These are phyloP conservation scores for Venturia aucupariae DNA, from an alignment of 2,329 filamentous ascomycete genomes.

Conservation along the genomic window DNA sequence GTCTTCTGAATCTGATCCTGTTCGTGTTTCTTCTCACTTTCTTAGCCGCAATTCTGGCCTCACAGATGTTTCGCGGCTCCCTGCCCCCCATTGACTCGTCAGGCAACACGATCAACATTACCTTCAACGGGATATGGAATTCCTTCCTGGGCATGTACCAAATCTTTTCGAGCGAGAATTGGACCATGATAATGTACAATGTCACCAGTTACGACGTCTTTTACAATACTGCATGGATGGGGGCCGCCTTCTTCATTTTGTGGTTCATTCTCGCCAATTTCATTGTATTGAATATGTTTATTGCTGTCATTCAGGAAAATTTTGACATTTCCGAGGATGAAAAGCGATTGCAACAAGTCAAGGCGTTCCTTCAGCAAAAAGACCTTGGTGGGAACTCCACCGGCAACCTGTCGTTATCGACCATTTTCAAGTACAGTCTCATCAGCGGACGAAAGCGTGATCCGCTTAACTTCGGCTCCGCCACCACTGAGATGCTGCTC, in stretches of 20 bases:
- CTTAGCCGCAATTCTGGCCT: slow-evolving; percentile 83
- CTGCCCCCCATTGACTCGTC: slow-evolving; percentile 54
- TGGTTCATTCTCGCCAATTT: slow-evolving; percentile 97
- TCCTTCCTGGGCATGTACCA: slow-evolving; percentile 98
- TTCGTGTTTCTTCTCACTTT: slow-evolving; percentile 97
- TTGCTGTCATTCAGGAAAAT: slow-evolving; percentile 99
- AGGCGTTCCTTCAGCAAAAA: slow-evolving; percentile 85
- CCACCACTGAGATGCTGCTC: slow-evolving; percentile 89
- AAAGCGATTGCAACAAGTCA: slow-evolving; percentile 92
- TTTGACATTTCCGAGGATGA: slow-evolving; percentile 98
- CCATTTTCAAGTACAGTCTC: slow-evolving; percentile 53
- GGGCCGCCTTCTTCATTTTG: slow-evolving; percentile 78
- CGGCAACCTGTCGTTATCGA: slow-evolving; percentile 62
- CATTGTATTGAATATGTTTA: slow-evolving; percentile 98
- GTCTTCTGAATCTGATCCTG: slow-evolving; percentile 88
- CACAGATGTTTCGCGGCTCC: slow-evolving; percentile 84
- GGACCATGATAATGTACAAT: slow-evolving; percentile 80
- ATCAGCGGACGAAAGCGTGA: slow-evolving; percentile 58
- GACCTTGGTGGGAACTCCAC: slow-evolving; percentile 55
- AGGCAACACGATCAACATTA: slow-evolving; percentile 58
- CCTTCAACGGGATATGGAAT: slow-evolving; percentile 88
- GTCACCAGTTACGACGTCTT: slow-evolving; percentile 59
- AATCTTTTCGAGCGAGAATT: slow-evolving; percentile 90
- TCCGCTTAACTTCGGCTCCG: slow-evolving; percentile 82
- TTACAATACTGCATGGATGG: slow-evolving; percentile 79